Base-by-base conservation (phyloP, 139 green algal genomes). In the Tetradesmus obliquus region DNA sequence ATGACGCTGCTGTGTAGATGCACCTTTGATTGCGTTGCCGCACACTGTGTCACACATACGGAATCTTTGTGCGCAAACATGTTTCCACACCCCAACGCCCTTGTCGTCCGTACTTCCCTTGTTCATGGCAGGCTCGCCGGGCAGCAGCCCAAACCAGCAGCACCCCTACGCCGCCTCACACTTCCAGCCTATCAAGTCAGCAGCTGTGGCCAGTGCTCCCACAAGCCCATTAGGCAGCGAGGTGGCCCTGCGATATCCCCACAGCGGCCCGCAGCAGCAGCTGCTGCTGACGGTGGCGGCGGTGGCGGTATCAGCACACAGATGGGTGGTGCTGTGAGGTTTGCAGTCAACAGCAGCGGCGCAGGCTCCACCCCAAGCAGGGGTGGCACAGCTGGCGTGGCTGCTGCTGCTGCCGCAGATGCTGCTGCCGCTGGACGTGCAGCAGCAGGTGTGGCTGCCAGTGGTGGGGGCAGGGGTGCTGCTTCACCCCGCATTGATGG, bases 401-500 rank as follows among this genome's bases (percentile, higher is more conserved):
- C 54, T 84, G 82, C 79, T 87, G 82, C 55, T 85, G 79, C 79
- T 66, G 82, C 54, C 69, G 82, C 20, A 3, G 53, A 51, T 87
- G 82, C 20, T 66, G 45, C 19, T 87, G 82, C 54, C 55, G 53
- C 20, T 87, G 82, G 22, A 24, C 55, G 82, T 54, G 54, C 82
- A 87, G 82, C 12, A 55, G 57, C 10, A 24, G 84, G 58, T 55
- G 57, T 53, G 24, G 57, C 54, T 76, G 66, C 3, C 5, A 19
- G 2, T 20, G 54, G 32, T 3, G 81, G 32, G 4, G 53, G 53
- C 20, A 5, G 10, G 45, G n/a, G 45, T 1, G 22, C 22, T 15
- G 66, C 22, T 1, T 89, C 93, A 55, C 94, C 94, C 32, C 58
- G 89, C 2, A 86, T 96, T 15, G 95, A 97, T 83, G 95, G 95